Conservation (phyloP, 75 land plant species). For the Larix kaempferi region DNA sequence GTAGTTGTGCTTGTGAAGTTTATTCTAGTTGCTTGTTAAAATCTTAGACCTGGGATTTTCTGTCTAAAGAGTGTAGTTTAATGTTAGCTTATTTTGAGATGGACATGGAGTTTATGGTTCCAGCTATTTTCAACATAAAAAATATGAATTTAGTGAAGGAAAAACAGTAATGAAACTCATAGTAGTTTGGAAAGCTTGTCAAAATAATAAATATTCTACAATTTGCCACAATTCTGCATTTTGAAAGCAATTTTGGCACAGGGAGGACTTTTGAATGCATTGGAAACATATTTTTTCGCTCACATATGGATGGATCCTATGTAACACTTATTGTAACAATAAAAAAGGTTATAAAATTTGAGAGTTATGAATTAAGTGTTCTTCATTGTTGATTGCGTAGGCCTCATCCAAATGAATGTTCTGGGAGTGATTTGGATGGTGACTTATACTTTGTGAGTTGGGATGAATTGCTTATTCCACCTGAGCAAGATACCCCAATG, state of each 20-base stretch:
- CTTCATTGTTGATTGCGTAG: conserved; percentile 10
- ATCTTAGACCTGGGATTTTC: too few species aligned
- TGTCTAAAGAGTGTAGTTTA: too few species aligned
- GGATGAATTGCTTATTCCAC: conserved; percentile 41
- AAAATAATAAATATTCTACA: too few species aligned
- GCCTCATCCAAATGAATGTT: conserved; percentile 58
- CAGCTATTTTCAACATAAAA: not conserved
- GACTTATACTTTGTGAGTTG: conserved; percentile 50
- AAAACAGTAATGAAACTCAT: not conserved
- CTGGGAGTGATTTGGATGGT: conserved; percentile 63
- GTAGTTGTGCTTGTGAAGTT: not conserved
- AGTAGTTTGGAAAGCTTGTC: not conserved
- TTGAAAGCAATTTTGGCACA: not conserved
- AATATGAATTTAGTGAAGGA: not conserved
- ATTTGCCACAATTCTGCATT: not conserved
- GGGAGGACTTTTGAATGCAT: not conserved
- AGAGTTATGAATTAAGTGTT: not conserved
- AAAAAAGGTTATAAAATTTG: not conserved
- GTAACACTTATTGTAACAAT: not conserved
- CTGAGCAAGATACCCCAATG: conserved; percentile 31
- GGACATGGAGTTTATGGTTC: not conserved
- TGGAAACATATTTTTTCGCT: not conserved
- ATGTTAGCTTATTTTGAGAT: not conserved
- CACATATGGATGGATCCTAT: not conserved
- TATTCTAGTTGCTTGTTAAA: not conserved